A percentile compares a stretch with the other conserved stretches of the same genome.
Evolutionary conservation across 2,329 filamentous ascomycete species (phyloP).

Genomic region (Fusarium siculi): DNA sequence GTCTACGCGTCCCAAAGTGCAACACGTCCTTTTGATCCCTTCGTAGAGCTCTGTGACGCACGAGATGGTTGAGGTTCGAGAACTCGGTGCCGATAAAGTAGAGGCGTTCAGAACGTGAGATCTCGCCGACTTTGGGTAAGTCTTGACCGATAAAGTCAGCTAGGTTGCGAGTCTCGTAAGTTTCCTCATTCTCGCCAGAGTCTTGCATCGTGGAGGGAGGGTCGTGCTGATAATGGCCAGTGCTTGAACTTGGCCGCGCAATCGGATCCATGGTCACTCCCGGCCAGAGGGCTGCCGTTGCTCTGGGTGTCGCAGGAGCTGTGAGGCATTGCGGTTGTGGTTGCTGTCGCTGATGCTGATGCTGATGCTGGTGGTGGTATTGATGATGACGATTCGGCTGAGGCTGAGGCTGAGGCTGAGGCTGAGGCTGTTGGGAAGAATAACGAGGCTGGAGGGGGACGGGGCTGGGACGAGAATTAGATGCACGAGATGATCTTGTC

Average conservation of each 20-base stretch:
- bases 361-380: background rate
- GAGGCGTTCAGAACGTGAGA: conserved; percentile 59
- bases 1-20: conserved; percentile 50
- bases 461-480: conserved; percentile 42
- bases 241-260: conserved; percentile 23
- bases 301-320: conserved; percentile 36
- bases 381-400: background rate
- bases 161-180: conserved; percentile 55
- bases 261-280: conserved; percentile 4
- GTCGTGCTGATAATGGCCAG: conserved; percentile 11
- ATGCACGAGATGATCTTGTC: conserved; percentile 48
- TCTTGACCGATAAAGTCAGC: conserved; percentile 63
- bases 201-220: conserved; percentile 27
- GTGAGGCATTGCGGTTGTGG: conserved; percentile 46
- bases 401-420: conserved; percentile 24
- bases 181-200: conserved; percentile 47
- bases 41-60: conserved; percentile 57
- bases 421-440: conserved; percentile 42
- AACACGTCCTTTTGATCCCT: conserved; percentile 42
- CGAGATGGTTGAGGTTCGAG: conserved; percentile 65
- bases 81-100: conserved; percentile 66
- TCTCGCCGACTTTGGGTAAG: conserved; percentile 56
- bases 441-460: conserved; percentile 59
- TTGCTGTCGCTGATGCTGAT: background rate
- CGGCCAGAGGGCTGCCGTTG: conserved; percentile 21